These are phyloP conservation scores for Orbilia quercus DNA, from an alignment of 2,329 filamentous ascomycete genomes.

Conservation along the genomic window DNA sequence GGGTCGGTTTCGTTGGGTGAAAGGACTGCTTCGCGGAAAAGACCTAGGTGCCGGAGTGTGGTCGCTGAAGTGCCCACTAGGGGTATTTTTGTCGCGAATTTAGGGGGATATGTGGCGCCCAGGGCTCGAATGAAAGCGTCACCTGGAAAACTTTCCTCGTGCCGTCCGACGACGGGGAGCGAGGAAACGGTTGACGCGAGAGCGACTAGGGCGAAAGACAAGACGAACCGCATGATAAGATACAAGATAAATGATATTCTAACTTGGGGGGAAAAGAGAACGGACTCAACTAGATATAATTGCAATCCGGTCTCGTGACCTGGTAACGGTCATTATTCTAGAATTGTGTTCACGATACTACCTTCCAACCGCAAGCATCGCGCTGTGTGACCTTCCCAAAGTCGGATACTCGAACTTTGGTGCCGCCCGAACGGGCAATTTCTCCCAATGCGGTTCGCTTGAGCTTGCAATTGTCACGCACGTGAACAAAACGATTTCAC, in stretches of 20 bases:
- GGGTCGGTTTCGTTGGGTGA: slow-evolving; percentile 8
- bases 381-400: no score
- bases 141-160: background rate
- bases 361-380: no score
- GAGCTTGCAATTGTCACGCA: no score
- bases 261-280: background rate
- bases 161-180: background rate
- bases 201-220: background rate
- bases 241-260: no score
- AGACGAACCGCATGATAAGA: slow-evolving; percentile 2
- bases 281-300: no score
- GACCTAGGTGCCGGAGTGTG: slow-evolving; percentile 9
- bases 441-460: no score
- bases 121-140: slow-evolving; percentile 22
- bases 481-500: no score
- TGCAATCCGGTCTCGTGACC: no score
- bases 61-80: slow-evolving; percentile 2
- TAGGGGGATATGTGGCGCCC: background rate
- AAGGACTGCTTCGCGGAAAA: slow-evolving; percentile 30
- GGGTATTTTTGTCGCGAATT: slow-evolving; percentile 24
- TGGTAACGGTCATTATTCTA: no score
- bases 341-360: no score
- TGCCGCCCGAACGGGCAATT: no score
- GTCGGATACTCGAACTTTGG: no score
- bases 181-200: slow-evolving; percentile 10